phyloP scores from a whole-genome alignment of 495 filamentous ascomycete genomes.

The Neurospora sp. region DNA sequence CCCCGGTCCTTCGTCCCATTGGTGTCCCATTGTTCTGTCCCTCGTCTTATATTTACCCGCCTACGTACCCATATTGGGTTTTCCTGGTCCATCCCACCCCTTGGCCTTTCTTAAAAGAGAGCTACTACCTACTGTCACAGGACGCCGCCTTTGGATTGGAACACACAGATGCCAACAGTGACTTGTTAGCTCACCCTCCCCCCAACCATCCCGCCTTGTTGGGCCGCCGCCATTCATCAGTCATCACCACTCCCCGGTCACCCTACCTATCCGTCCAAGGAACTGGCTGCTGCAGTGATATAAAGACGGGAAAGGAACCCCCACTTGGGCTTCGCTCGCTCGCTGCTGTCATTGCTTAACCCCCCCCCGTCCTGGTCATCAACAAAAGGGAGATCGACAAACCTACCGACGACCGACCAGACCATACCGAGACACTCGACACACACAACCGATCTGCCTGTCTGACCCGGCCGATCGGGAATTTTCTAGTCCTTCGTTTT shows the following conservation, averaged over 20 bases:
- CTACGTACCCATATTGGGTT: conserved; percentile 19
- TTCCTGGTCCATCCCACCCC: not conserved
- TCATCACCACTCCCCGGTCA: not conserved
- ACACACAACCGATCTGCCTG: conserved; percentile 10
- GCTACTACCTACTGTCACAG: not conserved
- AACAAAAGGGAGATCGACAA: not conserved
- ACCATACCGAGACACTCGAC: not conserved
- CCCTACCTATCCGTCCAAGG: not conserved
- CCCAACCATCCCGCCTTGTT: not conserved
- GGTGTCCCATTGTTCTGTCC: conserved; percentile 12
- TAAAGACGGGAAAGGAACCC: not conserved
- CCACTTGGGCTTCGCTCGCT: not conserved
- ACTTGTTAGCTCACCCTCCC: not conserved
- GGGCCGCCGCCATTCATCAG: not conserved
- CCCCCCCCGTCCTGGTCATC: not conserved
- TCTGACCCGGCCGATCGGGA: conserved; percentile 18
- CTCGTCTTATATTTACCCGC: conserved; percentile 27
- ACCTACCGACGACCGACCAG: not conserved
- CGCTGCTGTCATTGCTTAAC: not conserved
- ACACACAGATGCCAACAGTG: not conserved
- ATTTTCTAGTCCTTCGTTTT: conserved; percentile 17
- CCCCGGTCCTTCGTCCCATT: conserved; percentile 15
- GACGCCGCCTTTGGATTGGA: not conserved
- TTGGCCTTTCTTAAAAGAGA: not conserved
- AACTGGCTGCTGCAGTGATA: not conserved